Evolutionary conservation across 176 grass and related monocot genomes (phyloP).

Genomic region (Saccharum spontaneum): DNA sequence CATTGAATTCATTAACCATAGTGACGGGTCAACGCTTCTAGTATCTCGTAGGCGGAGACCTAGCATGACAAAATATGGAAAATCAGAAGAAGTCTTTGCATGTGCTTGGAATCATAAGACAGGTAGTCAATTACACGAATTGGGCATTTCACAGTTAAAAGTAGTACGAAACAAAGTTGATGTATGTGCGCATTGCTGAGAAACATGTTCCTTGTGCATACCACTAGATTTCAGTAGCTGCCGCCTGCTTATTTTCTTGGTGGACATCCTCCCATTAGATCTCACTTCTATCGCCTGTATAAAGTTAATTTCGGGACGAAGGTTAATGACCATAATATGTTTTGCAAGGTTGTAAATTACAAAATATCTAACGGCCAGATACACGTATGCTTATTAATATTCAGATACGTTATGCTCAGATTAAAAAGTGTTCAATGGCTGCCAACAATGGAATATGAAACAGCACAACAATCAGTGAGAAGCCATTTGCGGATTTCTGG

Average conservation of each 20-base stretch:
- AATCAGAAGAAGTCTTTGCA: constrained; percentile 3
- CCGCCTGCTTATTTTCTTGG: constrained; percentile 81
- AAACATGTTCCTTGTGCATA: constrained; percentile 27
- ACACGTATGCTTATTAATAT: not conserved
- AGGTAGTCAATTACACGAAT: not conserved
- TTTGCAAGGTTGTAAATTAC: not conserved
- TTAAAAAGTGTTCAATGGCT: constrained; percentile 2
- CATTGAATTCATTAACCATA: constrained; percentile 98
- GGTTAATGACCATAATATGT: constrained; percentile 18
- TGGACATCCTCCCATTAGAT: constrained; percentile 70
- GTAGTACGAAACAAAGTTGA: constrained; percentile 8
- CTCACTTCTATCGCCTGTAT: constrained; percentile 87
- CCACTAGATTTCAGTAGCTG: constrained; percentile 97
- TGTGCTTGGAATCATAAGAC: not conserved
- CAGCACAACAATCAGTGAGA: not conserved
- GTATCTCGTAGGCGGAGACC: constrained; percentile 92
- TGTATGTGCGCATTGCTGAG: not conserved
- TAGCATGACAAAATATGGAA: constrained; percentile 27
- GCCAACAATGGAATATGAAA: not conserved
- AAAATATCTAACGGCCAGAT: constrained; percentile 8
- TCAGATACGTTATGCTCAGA: not conserved
- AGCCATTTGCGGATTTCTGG: not conserved
- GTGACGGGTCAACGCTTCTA: constrained; percentile 88
- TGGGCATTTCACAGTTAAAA: not conserved
- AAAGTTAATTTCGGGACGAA: constrained; percentile 9